Base-by-base conservation (phyloP, 2,329 filamentous ascomycete species). In the Tolypocladium tropicale region DNA sequence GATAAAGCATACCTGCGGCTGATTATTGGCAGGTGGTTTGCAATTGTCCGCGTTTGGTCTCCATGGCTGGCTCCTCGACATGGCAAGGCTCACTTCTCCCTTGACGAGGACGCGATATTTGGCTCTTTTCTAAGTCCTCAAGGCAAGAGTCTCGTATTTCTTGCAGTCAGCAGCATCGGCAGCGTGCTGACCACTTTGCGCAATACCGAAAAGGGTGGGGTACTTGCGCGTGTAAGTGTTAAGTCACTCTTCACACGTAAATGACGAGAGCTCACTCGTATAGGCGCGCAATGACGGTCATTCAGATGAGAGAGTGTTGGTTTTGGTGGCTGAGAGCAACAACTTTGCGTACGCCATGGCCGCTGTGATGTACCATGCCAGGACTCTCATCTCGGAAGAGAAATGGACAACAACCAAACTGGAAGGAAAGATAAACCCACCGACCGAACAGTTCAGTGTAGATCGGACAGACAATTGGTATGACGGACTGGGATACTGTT, bases 21-120 rank as follows among this genome's bases (percentile, higher is more conserved):
- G 6, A 52, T 53, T 83, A 18, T 9, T 6, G 28, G 10, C 28
- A 49, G 88, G 62, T 95, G 90, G 84, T 93, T 96, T 67, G 84
- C 89, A 9, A 72, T 96, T 14, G 85, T 95, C 6, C 83, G 91
- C 21, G 76, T 89, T 4, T 94, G 86, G 83, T 81, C 80, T 36
- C 87, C 91, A 1, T 97, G 93, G 93, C 74, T 96, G 12, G 90
- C 88, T 9, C 93, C 93, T n/a, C 78, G 90, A 41, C 92, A 96
- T 68, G 92, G 92, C 14, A 84, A 81, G 59, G 70, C 75, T 4
- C 73, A 73, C 0, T 88, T 95, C 56, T 73, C 74, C 5, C 75
- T 92, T 5, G 86, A 90, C 58, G 89, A 91, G 62, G 89, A 95
- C 64, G 90, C 84, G 1, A 72, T 96, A 2, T 67, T 95, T 21